Evolutionary conservation across 1,284 basidiomycete genomes (phyloP), one percentile per base, ranked within the genome.

Genomic region (Malassezia pachydermatis): DNA sequence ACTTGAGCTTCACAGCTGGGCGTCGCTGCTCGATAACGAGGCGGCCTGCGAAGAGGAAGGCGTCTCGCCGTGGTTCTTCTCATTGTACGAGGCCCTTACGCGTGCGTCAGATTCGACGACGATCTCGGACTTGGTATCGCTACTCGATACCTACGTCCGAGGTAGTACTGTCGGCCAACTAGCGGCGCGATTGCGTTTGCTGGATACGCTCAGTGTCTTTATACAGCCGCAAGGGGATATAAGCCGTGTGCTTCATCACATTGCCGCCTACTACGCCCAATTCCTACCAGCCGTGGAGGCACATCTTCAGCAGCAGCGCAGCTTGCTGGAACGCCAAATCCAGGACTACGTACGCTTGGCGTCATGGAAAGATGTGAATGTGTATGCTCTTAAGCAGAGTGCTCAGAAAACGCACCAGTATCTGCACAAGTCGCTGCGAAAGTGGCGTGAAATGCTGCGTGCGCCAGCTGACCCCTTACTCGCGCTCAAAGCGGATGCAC

Each of bases 321-420:
- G 72, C 2, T 69, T 70, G 1, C 72, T 95, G 35, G 88, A 95
- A 73, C 84, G 82, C 62, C 84, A 92, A 45, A 79, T 98, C 45
- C 79, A 78, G 51, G 81, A 80, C 46, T 85, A 87, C 67, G 84
- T 98, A 76, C 89, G 88, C 72, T 78, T 99, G 32, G 94, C 94
- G 0, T 94, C 88, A 65, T 98, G 94, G 94, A 92, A 86, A 72
- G 94, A 99, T 68, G 78, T 92, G 67, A 99, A 98, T 64, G 84
- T 98, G 9, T 85, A 88, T 58, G 89, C 94, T 3, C 78, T 99
- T 57, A 86, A 85, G 71, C 83, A 86, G 55, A 96, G 89, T 63
- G 90, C 92, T 0, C 81, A 84, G 60, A 84, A 81, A 66, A 88
- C 87, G 2, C 94, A 99, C 72, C 81, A 82, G 54, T 86, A 90